A percentile compares a stretch with the other conserved stretches of the same genome.
phyloP scores from a whole-genome alignment of 768 basidiomycete genomes.

The Tylopilus vinaceipallidus region DNA sequence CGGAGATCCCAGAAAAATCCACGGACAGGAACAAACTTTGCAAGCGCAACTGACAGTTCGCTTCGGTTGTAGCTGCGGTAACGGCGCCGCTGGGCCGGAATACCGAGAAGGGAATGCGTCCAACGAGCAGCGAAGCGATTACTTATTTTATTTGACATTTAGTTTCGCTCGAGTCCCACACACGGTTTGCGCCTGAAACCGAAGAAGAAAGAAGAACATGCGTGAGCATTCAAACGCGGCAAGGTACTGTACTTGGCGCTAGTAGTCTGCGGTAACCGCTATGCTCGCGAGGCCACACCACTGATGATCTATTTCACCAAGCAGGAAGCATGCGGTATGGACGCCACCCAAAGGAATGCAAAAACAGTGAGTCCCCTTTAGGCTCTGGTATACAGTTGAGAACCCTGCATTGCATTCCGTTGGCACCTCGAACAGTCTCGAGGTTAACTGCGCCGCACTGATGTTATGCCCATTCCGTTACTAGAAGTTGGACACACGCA shows the following conservation, averaged over 20 bases:
- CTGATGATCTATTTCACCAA: conserved; percentile 31
- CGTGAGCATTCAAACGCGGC: background rate
- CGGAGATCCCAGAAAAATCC: conserved; percentile 9
- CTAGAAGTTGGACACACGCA: background rate
- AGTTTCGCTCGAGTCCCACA: background rate
- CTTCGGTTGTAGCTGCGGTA: background rate
- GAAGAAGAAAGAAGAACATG: background rate
- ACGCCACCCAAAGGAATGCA: conserved; percentile 15
- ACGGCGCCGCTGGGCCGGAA: background rate
- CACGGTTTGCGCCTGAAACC: background rate
- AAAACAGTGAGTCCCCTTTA: conserved; percentile 14
- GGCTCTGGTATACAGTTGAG: conserved; percentile 6
- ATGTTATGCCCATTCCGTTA: conserved; percentile 9
- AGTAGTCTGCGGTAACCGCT: conserved; percentile 11
- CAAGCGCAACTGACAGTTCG: background rate
- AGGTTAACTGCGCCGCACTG: conserved; percentile 15
- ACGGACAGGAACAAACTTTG: conserved; percentile 1
- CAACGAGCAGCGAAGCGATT: background rate
- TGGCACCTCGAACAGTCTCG: conserved; percentile 13
- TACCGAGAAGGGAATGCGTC: background rate
- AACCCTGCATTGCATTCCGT: conserved; percentile 11
- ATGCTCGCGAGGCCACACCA: conserved; percentile 25
- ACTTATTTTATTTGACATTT: background rate
- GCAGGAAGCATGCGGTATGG: conserved; percentile 37
- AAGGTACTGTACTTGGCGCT: background rate